Percentiles rank a stretch among this genome's conserved stretches.
Evolutionary conservation across 192 early-diverging fungal species (phyloP).

Genomic region (Coemansia sp.): DNA sequence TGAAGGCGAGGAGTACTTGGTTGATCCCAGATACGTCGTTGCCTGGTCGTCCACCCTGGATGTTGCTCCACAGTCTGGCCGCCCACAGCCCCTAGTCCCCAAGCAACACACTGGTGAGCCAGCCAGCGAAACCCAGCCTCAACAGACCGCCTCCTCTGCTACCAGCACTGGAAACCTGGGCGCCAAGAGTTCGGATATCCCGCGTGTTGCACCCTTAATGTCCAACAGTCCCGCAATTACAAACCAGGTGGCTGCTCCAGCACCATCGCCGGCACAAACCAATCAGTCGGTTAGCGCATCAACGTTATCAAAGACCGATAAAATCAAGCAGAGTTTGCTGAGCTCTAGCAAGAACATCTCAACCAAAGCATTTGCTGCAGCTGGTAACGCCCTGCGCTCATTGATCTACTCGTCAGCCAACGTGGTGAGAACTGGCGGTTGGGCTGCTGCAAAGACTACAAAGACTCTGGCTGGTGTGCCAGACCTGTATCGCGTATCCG

Average conservation of each 20-base stretch:
- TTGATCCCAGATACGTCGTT: constrained; percentile 60
- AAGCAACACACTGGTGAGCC: no score
- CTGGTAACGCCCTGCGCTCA: neutral
- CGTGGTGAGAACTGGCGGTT: constrained; percentile 13
- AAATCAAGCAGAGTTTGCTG: no score
- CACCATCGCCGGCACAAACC: constrained; percentile 26
- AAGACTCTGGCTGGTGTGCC: constrained; percentile 43
- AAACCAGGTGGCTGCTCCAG: constrained; percentile 22
- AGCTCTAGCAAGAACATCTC: no score
- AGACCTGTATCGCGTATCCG: constrained; percentile 43
- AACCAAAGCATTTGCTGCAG: no score
- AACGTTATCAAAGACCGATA: neutral
- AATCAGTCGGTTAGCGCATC: constrained; percentile 12
- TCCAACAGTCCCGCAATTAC: constrained; percentile 16
- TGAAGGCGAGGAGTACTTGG: constrained; percentile 67
- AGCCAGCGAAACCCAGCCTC: no score
- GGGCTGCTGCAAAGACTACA: constrained; percentile 28
- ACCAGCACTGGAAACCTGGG: neutral
- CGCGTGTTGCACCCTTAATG: constrained; percentile 16
- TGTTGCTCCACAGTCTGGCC: constrained; percentile 20
- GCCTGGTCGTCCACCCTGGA: constrained; percentile 33
- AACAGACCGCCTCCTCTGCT: neutral
- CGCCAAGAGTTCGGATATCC: neutral
- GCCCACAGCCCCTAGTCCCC: no score
- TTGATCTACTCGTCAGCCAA: constrained; percentile 17